Percentiles rank a stretch among this genome's conserved stretches.
These are phyloP conservation scores for Sporisorium graminicola DNA, from an alignment of 1,284 basidiomycete species.

Conservation along the genomic window DNA sequence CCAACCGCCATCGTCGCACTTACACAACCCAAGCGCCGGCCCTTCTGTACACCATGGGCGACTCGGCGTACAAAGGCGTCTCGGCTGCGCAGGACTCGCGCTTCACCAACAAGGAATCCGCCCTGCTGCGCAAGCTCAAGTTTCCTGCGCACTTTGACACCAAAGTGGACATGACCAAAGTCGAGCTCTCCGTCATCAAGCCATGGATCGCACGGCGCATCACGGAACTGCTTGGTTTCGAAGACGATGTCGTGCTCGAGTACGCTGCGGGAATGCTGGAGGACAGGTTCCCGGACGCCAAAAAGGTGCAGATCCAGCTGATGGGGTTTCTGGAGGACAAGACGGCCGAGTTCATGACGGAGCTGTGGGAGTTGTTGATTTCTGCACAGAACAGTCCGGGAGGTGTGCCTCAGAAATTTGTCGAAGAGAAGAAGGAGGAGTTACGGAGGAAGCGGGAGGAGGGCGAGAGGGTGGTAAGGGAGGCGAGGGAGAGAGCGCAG, in stretches of 20 bases:
- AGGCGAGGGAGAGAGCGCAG: conserved; percentile 70
- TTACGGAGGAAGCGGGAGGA: conserved; percentile 80
- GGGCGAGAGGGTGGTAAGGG: conserved; percentile 78
- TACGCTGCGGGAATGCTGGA: conserved; percentile 94
- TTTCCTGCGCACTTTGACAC: conserved; percentile 80
- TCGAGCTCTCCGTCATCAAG: conserved; percentile 80
- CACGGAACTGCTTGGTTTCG: conserved; percentile 88
- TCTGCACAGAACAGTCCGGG: conserved; percentile 89
- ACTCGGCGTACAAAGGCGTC: conserved; percentile 53
- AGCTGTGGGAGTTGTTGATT: conserved; percentile 88
- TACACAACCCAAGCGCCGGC: no score
- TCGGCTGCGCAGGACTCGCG: conserved; percentile 72
- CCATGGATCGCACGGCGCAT: conserved; percentile 95
- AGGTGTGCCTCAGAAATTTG: conserved; percentile 91
- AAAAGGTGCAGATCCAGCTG: conserved; percentile 93
- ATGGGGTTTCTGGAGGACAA: conserved; percentile 85
- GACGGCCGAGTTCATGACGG: conserved; percentile 86
- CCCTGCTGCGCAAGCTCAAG: conserved; percentile 85
- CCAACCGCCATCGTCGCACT: not conserved
- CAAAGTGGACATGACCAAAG: conserved; percentile 93
- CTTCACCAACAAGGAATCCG: conserved; percentile 94
- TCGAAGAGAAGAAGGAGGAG: conserved; percentile 96
- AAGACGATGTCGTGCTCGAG: conserved; percentile 96
- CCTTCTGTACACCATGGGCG: conserved; percentile 36
- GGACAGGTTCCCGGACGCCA: conserved; percentile 87